Conservation (phyloP, 2,329 filamentous ascomycete genomes). For the Colletotrichum cereale region DNA sequence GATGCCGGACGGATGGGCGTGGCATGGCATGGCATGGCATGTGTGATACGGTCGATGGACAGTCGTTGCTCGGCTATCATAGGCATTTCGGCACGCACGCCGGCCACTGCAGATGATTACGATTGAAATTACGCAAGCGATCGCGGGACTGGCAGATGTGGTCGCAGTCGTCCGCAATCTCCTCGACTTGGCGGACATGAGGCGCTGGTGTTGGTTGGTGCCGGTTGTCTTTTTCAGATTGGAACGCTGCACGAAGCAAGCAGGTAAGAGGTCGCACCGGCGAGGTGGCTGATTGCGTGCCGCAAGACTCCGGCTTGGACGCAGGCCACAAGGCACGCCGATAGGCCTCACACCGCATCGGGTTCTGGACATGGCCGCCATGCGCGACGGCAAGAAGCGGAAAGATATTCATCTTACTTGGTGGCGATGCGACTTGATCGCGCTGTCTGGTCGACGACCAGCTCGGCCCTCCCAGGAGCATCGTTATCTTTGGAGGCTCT, state of each 20-base stretch:
- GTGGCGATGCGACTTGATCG: neutral
- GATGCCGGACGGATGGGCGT: slow-evolving; percentile 11
- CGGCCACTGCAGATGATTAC: slow-evolving; percentile 24
- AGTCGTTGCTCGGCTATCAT: slow-evolving; percentile 32
- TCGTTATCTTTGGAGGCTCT: slow-evolving; percentile 12
- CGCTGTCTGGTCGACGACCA: neutral
- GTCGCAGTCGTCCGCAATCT: slow-evolving; percentile 26
- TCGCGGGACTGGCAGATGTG: slow-evolving; percentile 24
- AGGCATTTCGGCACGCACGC: slow-evolving; percentile 30
- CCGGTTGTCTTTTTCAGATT: slow-evolving; percentile 29
- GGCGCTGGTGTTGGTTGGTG: slow-evolving; percentile 16
- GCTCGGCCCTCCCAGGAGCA: neutral
- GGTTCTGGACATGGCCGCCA: slow-evolving; percentile 4
- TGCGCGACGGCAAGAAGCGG: slow-evolving; percentile 10
- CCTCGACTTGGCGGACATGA: slow-evolving; percentile 33
- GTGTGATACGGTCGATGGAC: slow-evolving; percentile 1
- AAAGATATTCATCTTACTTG: neutral
- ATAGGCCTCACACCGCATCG: slow-evolving; percentile 12
- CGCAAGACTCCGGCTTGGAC: slow-evolving; percentile 15
- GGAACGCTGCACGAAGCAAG: slow-evolving; percentile 26
- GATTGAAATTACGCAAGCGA: slow-evolving; percentile 37
- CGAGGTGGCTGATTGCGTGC: slow-evolving; percentile 14
- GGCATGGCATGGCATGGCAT: too few species aligned
- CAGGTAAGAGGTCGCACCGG: slow-evolving; percentile 9
- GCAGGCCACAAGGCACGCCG: slow-evolving; percentile 12